Evolutionary conservation across 805 yeast genomes (phyloP).

Genomic region (Pichia cephalocereana): DNA sequence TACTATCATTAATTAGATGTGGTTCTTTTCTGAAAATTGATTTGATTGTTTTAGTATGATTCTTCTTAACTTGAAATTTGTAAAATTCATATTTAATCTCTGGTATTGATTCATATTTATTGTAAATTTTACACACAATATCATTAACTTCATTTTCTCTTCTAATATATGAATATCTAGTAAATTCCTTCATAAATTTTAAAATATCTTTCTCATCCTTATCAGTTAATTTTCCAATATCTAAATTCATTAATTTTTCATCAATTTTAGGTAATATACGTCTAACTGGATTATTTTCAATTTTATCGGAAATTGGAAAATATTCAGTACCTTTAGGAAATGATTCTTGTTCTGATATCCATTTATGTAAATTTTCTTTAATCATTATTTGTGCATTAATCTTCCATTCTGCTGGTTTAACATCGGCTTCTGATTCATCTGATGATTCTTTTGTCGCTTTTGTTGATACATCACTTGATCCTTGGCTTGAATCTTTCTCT

Average conservation of each 20-base stretch:
- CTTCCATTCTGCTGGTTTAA: no score
- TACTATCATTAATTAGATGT: not conserved
- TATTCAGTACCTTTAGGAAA: not conserved
- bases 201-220: not conserved
- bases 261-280: constrained; percentile 1
- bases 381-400: not conserved
- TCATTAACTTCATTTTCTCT: not conserved
- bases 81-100: constrained; percentile 1
- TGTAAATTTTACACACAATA: not conserved
- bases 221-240: not conserved
- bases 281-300: constrained; percentile 1
- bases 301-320: not conserved
- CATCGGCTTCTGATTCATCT: not conserved
- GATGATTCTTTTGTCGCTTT: no score
- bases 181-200: not conserved
- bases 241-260: not conserved
- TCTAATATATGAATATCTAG: constrained; percentile 4
- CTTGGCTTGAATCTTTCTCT: no score
- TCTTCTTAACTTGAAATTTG: not conserved
- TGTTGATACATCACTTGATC: no score
- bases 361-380: not conserved
- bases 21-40: not conserved
- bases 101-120: not conserved
- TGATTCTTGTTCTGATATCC: not conserved
- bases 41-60: not conserved